Base-by-base conservation (phyloP, 2,329 filamentous ascomycete species). In the Simplicillium aogashimaense region DNA sequence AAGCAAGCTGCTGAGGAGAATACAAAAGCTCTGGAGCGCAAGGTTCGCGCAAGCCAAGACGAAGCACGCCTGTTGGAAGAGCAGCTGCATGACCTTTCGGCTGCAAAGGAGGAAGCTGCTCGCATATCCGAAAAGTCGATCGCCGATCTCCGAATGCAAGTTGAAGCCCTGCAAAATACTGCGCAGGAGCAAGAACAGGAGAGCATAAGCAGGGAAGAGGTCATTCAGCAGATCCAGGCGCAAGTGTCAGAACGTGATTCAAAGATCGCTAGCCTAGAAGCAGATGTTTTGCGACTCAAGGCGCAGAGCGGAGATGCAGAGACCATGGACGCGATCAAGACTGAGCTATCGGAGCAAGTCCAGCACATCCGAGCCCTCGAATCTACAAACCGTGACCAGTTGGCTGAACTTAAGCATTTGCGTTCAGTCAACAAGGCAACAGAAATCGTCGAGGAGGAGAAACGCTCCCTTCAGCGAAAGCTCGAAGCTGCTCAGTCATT, bases 371-470 rank as follows among this genome's bases (percentile, higher is more conserved):
- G 86, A 43, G 81, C 77, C 25, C 69, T 98, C 3, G 92, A 98
- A 57, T 72, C 76, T 1, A 77, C 78, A 29, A 95, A 87, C 46
- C 74, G 86, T 17, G 86, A 94, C 37, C 86, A 95, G 54, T 68
- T 78, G 12, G 62, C 72, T 0, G 90, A 98, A 56, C 65, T 98
- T 29, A 86, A 84, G 50, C 83, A 88, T 49, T 72, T 94, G 30
- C 81, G 88, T 12, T 84, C 88, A 49, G 65, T 83, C 3, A 81
- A 88, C 57, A 90, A 86, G 61, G 86, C 85, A n/a, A 81, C 95
- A 2, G 86, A 95, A 54, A 76, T 98, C 2, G 84, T 97, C 0
- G 88, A 98, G 56, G 92, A 98, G 58, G 88, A 98, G 65, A 97
- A 97, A 67, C 74, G 86, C 45, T 77, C 79, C 0, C 65, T 98